Evolutionary conservation across 164 flowering plant species (phyloP).

Genomic region (Litsea cubeba): DNA sequence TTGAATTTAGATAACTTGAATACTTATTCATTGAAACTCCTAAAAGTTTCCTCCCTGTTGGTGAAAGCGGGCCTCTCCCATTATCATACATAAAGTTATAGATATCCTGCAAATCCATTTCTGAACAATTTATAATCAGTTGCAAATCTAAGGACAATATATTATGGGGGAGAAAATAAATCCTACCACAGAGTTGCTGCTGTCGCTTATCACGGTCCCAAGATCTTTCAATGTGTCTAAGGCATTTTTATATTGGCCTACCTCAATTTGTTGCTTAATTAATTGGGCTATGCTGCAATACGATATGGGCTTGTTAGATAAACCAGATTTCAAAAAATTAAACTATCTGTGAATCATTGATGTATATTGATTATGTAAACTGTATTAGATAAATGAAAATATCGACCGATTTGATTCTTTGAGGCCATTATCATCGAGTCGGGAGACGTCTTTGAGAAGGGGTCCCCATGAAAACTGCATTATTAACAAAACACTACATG

Average conservation of each 20-base stretch:
- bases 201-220: conserved; percentile 29
- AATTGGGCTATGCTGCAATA: conserved; percentile 46
- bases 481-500: too few species aligned
- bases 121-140: too few species aligned
- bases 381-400: not conserved
- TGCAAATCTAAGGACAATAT: too few species aligned
- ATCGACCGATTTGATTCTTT: conserved; percentile 52
- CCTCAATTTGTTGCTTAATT: conserved; percentile 49
- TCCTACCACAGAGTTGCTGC: conserved; percentile 68
- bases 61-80: conserved; percentile 34
- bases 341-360: not conserved
- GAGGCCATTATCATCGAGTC: conserved; percentile 60
- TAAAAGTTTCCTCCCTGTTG: conserved; percentile 19
- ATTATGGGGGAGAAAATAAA: not conserved
- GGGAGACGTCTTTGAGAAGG: conserved; percentile 69
- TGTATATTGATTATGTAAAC: too few species aligned
- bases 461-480: conserved; percentile 87
- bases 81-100: conserved; percentile 73
- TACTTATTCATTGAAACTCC: conserved; percentile 29
- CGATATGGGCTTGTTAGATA: conserved; percentile 11
- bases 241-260: conserved; percentile 46
- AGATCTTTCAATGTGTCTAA: conserved; percentile 54
- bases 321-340: not conserved
- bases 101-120: conserved; percentile 49
- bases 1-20: conserved; percentile 46